These are phyloP conservation scores for Sphagnum contortum DNA, from an alignment of 225 moss, liverwort and hornwort species.

Conservation along the genomic window DNA sequence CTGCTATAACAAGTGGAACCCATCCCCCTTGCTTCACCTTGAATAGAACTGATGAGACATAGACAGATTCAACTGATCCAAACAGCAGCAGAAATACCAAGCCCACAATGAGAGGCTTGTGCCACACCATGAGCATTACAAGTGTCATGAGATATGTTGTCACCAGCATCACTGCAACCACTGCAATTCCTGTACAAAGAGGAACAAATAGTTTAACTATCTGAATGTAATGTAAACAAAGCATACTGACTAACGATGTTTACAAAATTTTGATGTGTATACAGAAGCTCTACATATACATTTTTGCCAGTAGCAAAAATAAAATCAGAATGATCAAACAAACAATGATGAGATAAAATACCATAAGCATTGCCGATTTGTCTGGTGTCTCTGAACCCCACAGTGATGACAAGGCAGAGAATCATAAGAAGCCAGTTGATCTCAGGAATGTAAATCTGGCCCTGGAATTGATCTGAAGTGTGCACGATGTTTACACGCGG, in stretches of 20 bases:
- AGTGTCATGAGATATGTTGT: conserved; percentile 69
- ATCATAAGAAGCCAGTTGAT: conserved; percentile 68
- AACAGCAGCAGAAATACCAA: conserved; percentile 35
- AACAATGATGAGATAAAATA: conserved; percentile 6
- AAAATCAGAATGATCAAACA: neutral
- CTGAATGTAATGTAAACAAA: neutral
- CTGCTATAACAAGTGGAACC: conserved; percentile 59
- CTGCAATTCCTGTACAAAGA: conserved; percentile 62
- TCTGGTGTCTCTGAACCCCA: conserved; percentile 52
- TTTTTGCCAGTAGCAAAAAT: neutral
- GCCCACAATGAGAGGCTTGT: conserved; percentile 17
- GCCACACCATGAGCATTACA: conserved; percentile 67
- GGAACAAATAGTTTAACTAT: neutral
- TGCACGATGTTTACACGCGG: conserved; percentile 83
- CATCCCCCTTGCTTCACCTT: conserved; percentile 72
- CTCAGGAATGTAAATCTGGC: conserved; percentile 86
- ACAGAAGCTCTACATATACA: neutral
- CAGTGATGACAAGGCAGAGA: conserved; percentile 43
- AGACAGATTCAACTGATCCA: conserved; percentile 48
- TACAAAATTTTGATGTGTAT: neutral
- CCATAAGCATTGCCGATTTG: conserved; percentile 89
- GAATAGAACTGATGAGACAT: conserved; percentile 51
- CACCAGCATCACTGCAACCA: conserved; percentile 81
- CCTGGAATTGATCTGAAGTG: conserved; percentile 50
- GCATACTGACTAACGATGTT: neutral